These are phyloP conservation scores for Arabidopsis suecica DNA, from an alignment of 345 rosid species.

Conservation along the genomic window DNA sequence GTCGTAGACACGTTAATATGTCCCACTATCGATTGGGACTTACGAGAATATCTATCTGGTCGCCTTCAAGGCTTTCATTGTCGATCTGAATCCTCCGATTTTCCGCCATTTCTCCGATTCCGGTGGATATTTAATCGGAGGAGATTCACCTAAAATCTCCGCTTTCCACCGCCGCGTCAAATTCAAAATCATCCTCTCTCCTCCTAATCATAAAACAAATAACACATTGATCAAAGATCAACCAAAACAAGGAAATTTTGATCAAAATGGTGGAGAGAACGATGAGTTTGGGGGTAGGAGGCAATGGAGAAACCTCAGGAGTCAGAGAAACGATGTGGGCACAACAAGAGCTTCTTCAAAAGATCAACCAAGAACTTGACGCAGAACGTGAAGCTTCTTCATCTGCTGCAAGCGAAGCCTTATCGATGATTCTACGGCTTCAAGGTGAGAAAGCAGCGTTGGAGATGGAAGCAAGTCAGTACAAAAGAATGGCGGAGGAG, in stretches of 20 bases:
- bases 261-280: slow-evolving; percentile 53
- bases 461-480: slow-evolving; percentile 90
- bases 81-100: slow-evolving; percentile 26
- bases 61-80: neutral
- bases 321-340: slow-evolving; percentile 64
- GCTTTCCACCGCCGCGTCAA: neutral
- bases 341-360: slow-evolving; percentile 86
- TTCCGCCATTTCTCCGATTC: too few species aligned
- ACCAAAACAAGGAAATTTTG: neutral
- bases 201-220: neutral
- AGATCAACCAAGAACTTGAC: slow-evolving; percentile 69
- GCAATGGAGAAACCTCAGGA: slow-evolving; percentile 47
- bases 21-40: slow-evolving; percentile 17
- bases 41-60: slow-evolving; percentile 4
- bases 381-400: slow-evolving; percentile 86
- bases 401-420: slow-evolving; percentile 76
- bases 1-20: slow-evolving; percentile 25
- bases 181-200: neutral
- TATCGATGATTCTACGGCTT: slow-evolving; percentile 84
- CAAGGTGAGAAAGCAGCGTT: slow-evolving; percentile 82
- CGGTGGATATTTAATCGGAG: slow-evolving; percentile 28
- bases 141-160: slow-evolving; percentile 18
- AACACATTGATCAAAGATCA: slow-evolving; percentile 8
- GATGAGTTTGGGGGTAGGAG: slow-evolving; percentile 46
- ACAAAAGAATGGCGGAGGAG: slow-evolving; percentile 86